Conservation (phyloP, 495 filamentous ascomycete species). For the Sordaria brevicollis region DNA sequence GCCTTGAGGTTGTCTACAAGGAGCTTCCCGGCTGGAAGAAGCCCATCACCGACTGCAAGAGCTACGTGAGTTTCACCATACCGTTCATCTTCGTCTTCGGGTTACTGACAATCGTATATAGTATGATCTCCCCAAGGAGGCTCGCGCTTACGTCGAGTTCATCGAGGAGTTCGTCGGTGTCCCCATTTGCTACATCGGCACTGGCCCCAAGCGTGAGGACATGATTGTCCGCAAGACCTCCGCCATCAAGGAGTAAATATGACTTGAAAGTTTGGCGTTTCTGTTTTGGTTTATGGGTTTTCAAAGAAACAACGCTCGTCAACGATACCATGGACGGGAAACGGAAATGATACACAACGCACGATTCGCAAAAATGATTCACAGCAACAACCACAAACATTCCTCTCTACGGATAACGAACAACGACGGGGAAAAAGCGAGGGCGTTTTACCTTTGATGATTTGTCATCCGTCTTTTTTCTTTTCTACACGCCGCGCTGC, state of each 20-base stretch:
- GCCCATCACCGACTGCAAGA: slow-evolving; percentile 42
- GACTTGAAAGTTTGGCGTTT: background rate
- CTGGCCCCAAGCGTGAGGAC: slow-evolving; percentile 58
- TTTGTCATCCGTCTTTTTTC: background rate
- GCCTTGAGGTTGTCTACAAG: slow-evolving; percentile 54
- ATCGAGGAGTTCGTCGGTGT: slow-evolving; percentile 62
- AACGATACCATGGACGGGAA: background rate
- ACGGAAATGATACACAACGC: background rate
- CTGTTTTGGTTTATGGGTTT: background rate
- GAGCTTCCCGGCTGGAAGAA: slow-evolving; percentile 71
- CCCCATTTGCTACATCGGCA: slow-evolving; percentile 66
- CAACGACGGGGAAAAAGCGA: background rate
- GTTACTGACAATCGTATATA: slow-evolving; percentile 22
- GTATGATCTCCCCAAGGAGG: slow-evolving; percentile 64
- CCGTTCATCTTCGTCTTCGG: background rate
- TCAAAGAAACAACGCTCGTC: background rate
- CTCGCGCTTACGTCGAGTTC: slow-evolving; percentile 63
- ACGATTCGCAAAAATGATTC: too few relatives aligned
- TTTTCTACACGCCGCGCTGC: background rate
- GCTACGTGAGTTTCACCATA: slow-evolving; percentile 7
- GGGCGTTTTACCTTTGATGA: background rate
- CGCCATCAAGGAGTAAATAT: slow-evolving; percentile 1
- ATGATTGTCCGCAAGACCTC: slow-evolving; percentile 23
- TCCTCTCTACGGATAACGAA: background rate
- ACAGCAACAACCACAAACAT: background rate